Evolutionary conservation across 129 eudicot species (phyloP).

Genomic region (Artemisia argyi): DNA sequence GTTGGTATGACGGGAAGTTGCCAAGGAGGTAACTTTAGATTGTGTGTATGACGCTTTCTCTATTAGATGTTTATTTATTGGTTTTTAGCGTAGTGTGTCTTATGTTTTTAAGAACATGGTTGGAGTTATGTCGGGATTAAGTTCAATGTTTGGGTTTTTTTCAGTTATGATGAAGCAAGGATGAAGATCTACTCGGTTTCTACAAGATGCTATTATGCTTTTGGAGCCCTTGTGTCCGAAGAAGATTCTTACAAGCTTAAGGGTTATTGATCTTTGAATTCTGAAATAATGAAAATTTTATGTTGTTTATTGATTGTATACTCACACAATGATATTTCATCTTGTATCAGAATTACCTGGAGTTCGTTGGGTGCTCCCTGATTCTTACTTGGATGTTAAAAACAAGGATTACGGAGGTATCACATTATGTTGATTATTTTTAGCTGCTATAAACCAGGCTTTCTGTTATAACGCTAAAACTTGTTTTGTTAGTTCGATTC

Average conservation of each 20-base stretch:
- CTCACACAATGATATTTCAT: background rate
- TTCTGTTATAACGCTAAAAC: no score
- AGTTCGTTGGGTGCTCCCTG: constrained; percentile 98
- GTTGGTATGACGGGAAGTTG: background rate
- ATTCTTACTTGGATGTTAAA: constrained; percentile 86
- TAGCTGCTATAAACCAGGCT: background rate
- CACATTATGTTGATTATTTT: background rate
- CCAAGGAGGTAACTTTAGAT: background rate
- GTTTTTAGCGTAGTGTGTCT: background rate
- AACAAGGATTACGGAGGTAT: constrained; percentile 97
- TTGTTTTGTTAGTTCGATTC: background rate
- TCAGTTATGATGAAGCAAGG: constrained; percentile 86
- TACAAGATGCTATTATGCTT: constrained; percentile 82
- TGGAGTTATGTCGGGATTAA: background rate
- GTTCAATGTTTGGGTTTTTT: background rate
- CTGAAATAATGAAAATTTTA: background rate
- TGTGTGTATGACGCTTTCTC: background rate
- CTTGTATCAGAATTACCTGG: constrained; percentile 51
- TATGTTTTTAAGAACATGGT: background rate
- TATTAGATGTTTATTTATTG: background rate
- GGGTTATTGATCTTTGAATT: constrained; percentile 35
- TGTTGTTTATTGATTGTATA: background rate
- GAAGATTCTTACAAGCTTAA: constrained; percentile 78
- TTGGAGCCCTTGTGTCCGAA: constrained; percentile 95
- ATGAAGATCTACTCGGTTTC: constrained; percentile 94